Conservation (phyloP, 495 filamentous ascomycete species). For the Penicillium herquei region DNA sequence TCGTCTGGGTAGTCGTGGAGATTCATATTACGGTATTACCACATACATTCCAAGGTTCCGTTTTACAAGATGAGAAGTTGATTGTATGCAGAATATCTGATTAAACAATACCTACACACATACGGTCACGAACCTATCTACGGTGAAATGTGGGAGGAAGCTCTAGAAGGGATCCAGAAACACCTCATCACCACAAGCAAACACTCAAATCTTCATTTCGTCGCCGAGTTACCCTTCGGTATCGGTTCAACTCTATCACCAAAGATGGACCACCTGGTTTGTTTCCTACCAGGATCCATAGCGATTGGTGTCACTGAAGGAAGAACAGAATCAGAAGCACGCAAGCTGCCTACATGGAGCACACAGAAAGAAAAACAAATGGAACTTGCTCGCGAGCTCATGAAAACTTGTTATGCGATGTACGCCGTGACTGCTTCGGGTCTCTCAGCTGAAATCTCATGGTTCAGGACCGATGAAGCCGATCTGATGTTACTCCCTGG, state of each 20-base stretch:
- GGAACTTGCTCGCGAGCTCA: conserved; percentile 72
- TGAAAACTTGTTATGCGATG: conserved; percentile 89
- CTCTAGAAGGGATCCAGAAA: conserved; percentile 74
- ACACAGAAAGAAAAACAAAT: conserved; percentile 72
- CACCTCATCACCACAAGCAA: conserved; percentile 77
- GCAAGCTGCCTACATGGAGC: conserved; percentile 59
- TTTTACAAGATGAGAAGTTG: neutral
- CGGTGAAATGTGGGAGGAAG: conserved; percentile 76
- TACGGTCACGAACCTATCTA: conserved; percentile 73
- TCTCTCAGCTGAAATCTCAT: conserved; percentile 76
- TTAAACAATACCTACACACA: conserved; percentile 85
- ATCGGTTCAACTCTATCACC: conserved; percentile 58
- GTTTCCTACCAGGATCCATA: conserved; percentile 87
- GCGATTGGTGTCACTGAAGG: conserved; percentile 76
- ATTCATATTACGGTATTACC: conserved; percentile 68
- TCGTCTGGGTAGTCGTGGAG: conserved; percentile 79
- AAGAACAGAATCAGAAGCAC: conserved; percentile 61
- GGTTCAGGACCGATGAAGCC: conserved; percentile 65
- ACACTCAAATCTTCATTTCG: conserved; percentile 69
- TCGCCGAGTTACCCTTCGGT: conserved; percentile 72
- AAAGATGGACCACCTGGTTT: conserved; percentile 94
- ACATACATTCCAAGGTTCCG: neutral
- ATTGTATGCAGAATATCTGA: conserved; percentile 59
- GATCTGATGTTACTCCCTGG: conserved; percentile 3
- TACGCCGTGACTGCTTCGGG: conserved; percentile 77